phyloP scores from a whole-genome alignment of 495 filamentous ascomycete genomes.

The Xylaria longipes region DNA sequence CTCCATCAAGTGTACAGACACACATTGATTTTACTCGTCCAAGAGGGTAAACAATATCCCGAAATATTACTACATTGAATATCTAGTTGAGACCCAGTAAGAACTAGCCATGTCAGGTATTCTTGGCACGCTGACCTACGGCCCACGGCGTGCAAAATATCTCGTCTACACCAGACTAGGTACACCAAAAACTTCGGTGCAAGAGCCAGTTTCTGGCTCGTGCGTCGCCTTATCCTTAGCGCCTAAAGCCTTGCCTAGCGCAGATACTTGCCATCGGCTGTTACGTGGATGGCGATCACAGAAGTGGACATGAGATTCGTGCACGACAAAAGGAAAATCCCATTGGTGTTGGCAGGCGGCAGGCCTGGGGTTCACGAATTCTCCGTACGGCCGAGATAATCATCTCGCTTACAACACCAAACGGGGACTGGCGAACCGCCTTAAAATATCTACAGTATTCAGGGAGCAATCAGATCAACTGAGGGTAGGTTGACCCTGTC shows the following conservation, averaged over 20 bases:
- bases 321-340: neutral
- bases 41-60: neutral
- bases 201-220: too few relatives aligned
- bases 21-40: neutral
- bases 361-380: neutral
- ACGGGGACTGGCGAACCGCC: neutral
- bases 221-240: too few relatives aligned
- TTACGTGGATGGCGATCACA: constrained; percentile 6
- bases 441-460: neutral
- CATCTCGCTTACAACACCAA: constrained; percentile 14
- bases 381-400: constrained; percentile 25
- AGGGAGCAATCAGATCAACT: too few relatives aligned
- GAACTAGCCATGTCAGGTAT: too few relatives aligned
- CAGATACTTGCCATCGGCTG: neutral
- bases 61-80: too few relatives aligned
- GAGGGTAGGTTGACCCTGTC: too few relatives aligned
- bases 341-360: neutral
- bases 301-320: neutral
- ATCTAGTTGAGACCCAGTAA: too few relatives aligned
- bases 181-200: too few relatives aligned
- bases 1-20: neutral
- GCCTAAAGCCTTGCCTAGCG: too few relatives aligned
- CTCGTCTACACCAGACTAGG: too few relatives aligned
- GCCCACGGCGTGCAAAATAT: too few relatives aligned
- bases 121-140: too few relatives aligned